Percentiles rank a stretch among this genome's conserved stretches.
phyloP scores from a whole-genome alignment of 2,329 filamentous ascomycete species.

The Escovopsis sp. region DNA sequence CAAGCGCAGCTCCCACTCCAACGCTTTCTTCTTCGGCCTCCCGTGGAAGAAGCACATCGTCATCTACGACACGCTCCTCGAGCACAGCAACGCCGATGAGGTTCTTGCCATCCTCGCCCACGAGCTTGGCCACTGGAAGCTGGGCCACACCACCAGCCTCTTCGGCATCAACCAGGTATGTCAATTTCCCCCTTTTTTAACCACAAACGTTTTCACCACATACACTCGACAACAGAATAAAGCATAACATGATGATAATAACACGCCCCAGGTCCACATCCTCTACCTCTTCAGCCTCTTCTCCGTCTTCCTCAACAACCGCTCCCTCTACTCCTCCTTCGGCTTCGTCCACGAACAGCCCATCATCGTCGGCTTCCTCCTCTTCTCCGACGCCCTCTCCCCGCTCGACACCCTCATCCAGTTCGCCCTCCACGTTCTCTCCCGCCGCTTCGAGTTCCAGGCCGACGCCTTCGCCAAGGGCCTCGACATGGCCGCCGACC shows the following conservation, averaged over 20 bases:
- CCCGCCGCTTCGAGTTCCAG: constrained; percentile 89
- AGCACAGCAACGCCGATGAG: constrained; percentile 84
- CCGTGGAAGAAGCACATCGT: constrained; percentile 99
- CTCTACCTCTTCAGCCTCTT: constrained; percentile 96
- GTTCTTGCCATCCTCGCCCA: constrained; percentile 91
- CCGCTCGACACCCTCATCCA: constrained; percentile 93
- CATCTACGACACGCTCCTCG: constrained; percentile 93
- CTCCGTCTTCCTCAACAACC: constrained; percentile 94
- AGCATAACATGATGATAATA: not conserved
- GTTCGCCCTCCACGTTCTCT: constrained; percentile 89
- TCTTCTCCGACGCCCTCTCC: constrained; percentile 91
- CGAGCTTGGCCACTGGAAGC: constrained; percentile 92
- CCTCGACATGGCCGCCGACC: constrained; percentile 69
- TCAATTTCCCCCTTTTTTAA: not conserved
- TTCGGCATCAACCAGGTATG: constrained; percentile 70
- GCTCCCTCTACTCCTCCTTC: constrained; percentile 77
- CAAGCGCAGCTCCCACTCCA: constrained; percentile 75
- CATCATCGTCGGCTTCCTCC: constrained; percentile 91
- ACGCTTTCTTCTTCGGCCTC: constrained; percentile 90
- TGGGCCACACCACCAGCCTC: constrained; percentile 85
- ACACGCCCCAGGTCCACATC: constrained; percentile 54
- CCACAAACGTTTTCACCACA: no score
- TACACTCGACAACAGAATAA: no score
- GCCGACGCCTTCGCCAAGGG: constrained; percentile 79
- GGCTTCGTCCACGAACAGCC: constrained; percentile 73